Percentiles rank a stretch among this genome's conserved stretches.
phyloP scores from a whole-genome alignment of 495 filamentous ascomycete species.

The Cercophora newfieldiana region DNA sequence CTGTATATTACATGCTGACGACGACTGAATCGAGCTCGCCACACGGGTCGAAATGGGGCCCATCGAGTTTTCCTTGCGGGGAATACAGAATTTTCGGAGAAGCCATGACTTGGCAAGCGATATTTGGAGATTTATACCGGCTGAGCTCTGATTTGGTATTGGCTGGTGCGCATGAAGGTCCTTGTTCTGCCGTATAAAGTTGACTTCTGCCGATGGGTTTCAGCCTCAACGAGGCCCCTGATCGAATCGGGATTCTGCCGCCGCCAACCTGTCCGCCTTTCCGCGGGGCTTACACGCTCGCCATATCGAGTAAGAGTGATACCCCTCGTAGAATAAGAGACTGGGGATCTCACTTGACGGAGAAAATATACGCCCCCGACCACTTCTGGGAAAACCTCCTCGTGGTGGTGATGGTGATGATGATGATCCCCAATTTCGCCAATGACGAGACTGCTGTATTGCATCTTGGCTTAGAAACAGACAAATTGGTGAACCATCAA shows the following conservation, averaged over 20 bases:
- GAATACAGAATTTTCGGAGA: not conserved
- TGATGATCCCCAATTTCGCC: too few relatives aligned
- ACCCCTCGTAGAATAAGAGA: too few relatives aligned
- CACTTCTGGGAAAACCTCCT: too few relatives aligned
- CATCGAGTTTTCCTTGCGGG: not conserved
- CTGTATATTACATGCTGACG: not conserved
- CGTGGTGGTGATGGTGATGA: too few relatives aligned
- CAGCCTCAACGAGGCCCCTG: not conserved
- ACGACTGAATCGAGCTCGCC: not conserved
- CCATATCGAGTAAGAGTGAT: too few relatives aligned
- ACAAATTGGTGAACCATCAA: too few relatives aligned
- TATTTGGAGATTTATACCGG: conserved; percentile 2
- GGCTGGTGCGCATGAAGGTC: not conserved
- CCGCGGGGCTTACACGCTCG: too few relatives aligned
- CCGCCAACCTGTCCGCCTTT: not conserved
- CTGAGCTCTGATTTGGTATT: not conserved
- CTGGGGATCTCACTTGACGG: too few relatives aligned
- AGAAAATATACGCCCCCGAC: too few relatives aligned
- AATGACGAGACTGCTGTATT: too few relatives aligned
- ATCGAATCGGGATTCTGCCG: not conserved
- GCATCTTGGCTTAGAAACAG: too few relatives aligned
- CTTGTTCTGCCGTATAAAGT: not conserved
- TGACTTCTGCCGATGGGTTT: conserved; percentile 3
- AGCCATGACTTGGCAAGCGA: not conserved
- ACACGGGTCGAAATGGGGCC: not conserved